A percentile compares a stretch with the other conserved stretches of the same genome.
These are phyloP conservation scores for Xeromyces bisporus DNA, from an alignment of 495 filamentous ascomycete genomes.

Conservation along the genomic window DNA sequence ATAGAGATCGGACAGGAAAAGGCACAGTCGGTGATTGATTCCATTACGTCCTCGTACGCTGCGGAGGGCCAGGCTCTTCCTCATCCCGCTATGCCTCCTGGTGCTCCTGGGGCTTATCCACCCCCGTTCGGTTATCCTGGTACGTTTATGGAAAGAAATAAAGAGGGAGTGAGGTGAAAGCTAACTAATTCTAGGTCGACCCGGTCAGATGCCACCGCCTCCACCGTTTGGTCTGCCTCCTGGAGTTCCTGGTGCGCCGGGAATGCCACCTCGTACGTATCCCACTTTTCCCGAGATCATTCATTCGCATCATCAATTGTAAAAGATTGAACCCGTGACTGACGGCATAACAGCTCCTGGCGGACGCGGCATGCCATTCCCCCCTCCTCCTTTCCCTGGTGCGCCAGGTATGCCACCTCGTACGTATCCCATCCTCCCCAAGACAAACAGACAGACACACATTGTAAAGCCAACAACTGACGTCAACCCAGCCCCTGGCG, in stretches of 20 bases:
- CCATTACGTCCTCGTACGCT: conserved; percentile 85
- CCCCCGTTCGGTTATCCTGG: conserved; percentile 43
- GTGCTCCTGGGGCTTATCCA: conserved; percentile 25
- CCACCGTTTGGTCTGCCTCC: conserved; percentile 38
- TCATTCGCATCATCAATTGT: not conserved
- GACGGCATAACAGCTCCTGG: conserved; percentile 29
- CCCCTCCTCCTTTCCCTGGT: conserved; percentile 31
- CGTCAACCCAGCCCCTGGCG: conserved; percentile 31
- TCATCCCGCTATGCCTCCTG: conserved; percentile 59
- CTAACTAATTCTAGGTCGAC: conserved; percentile 17
- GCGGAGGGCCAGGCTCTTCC: conserved; percentile 75
- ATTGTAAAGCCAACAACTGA: not conserved
- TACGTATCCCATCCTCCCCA: no score
- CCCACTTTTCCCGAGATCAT: no score
- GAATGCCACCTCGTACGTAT: conserved; percentile 29
- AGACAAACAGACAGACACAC: conserved; percentile 1
- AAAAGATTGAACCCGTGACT: not conserved
- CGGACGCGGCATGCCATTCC: conserved; percentile 50
- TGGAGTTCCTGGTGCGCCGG: conserved; percentile 17
- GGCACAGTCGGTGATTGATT: conserved; percentile 94
- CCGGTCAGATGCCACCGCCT: conserved; percentile 37
- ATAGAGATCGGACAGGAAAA: conserved; percentile 96
- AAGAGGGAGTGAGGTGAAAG: no score
- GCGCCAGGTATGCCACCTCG: conserved; percentile 24
- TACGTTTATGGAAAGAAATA: no score